Evolutionary conservation across 306 rosid species (phyloP), one percentile per base, ranked within the genome.

Genomic region (Rubus parviflorus): DNA sequence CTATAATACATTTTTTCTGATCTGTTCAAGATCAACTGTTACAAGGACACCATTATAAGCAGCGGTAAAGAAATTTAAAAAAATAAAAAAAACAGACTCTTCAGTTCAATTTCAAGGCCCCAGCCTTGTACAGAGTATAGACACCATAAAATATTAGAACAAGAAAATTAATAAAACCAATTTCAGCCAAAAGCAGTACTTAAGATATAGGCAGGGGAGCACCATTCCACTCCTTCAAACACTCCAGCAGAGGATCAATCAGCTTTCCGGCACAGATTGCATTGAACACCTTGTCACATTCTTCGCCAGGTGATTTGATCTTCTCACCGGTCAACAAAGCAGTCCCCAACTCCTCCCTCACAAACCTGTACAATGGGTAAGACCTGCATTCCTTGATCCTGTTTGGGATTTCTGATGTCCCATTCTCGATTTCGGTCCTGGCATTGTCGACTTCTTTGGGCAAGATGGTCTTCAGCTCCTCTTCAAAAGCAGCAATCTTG

Each of bases 141-240:
- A 15, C 70, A 38, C 47, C 22, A 65, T 17, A 41, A 6, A 41
- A 42, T 11, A 74, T 43, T 12, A 47, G 22, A 15, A 46, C 40
- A 46, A 41, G 54, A 73, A 66, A 61, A 79, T 49, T 4, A 22
- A 47, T 25, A 19, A 63, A 64, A 70, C 6, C 13, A 30, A 45
- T 65, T 38, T 38, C 68, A 22, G 22, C 41, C 54, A 15, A 53
- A 41, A 45, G 30, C 43, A 20, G 68, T 37, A 37, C 12, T 66
- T 43, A 83, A 90, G 70, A 80, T 82, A 94, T 86, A 8, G 98
- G 98, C 3, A 94, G 84, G 54, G 98, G 97, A 83, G 89, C 90
- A 72, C 98, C 97, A 80, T 94, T 94, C 98, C 98, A 94, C 25
- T 84, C 92, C 77, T 89, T 85, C 57, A 94, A 74, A 67, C 98